Evolutionary conservation across 1,284 basidiomycete genomes (phyloP).

Genomic region (Trametes versicolor): DNA sequence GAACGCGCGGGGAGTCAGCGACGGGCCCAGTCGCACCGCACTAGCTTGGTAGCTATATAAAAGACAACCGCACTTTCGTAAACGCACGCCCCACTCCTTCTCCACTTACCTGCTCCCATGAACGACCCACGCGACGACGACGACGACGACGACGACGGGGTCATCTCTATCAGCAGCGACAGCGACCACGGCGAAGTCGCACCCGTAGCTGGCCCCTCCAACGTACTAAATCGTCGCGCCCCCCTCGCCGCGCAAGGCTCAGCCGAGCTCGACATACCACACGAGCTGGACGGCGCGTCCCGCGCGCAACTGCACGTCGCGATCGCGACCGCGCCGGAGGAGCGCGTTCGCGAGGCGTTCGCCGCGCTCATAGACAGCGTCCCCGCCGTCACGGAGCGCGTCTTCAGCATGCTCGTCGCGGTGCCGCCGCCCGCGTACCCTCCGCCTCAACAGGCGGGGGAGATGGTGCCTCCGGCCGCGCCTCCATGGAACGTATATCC

Average conservation of each 20-base stretch:
- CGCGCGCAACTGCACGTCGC: conserved; percentile 52
- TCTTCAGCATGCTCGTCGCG: conserved; percentile 56
- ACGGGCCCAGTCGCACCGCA: not conserved
- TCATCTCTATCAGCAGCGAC: conserved; percentile 22
- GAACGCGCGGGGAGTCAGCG: not conserved
- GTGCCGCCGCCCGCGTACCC: conserved; percentile 30
- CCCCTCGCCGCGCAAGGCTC: not conserved
- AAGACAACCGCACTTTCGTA: not conserved
- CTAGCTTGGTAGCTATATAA: not conserved
- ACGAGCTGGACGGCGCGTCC: conserved; percentile 48
- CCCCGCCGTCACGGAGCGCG: conserved; percentile 51
- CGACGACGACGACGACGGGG: conserved; percentile 10
- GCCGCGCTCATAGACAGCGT: conserved; percentile 49
- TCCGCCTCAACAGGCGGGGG: not conserved
- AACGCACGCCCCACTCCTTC: not conserved
- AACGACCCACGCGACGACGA: not conserved
- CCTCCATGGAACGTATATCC: no score
- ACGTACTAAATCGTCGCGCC: not conserved
- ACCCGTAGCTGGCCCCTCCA: conserved; percentile 1
- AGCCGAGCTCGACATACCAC: conserved; percentile 12
- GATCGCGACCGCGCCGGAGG: conserved; percentile 52
- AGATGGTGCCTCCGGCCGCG: not conserved
- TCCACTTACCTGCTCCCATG: conserved; percentile 3
- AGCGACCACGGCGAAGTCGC: not conserved
- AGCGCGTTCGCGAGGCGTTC: conserved; percentile 52